These are phyloP conservation scores for Hortaea sp. DNA, from an alignment of 2,329 filamentous ascomycete genomes.

Conservation along the genomic window DNA sequence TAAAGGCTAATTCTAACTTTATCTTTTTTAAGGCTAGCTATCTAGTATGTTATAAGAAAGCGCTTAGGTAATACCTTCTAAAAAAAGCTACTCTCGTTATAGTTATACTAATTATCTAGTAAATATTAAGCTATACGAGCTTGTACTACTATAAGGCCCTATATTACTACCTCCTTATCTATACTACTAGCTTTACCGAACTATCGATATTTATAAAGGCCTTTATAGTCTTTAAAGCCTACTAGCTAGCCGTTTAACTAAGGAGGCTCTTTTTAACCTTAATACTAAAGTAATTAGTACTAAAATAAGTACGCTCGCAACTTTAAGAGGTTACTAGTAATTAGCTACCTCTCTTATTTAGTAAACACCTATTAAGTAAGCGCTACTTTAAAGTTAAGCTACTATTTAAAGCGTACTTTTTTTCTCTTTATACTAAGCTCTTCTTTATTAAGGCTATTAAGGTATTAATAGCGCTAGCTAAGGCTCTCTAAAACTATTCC, in stretches of 20 bases:
- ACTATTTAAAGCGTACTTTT: background rate
- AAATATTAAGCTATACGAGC: background rate
- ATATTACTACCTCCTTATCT: too few species aligned
- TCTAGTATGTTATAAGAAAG: background rate
- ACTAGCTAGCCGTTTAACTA: background rate
- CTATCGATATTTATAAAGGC: background rate
- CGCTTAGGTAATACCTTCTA: background rate
- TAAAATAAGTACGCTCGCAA: background rate
- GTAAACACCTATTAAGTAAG: background rate
- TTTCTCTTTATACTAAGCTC: too few species aligned
- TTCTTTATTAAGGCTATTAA: background rate
- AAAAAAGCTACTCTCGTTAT: background rate
- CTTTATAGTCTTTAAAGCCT: background rate
- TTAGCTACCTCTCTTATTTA: background rate
- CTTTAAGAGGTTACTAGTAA: background rate
- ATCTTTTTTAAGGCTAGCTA: background rate
- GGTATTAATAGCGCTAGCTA: background rate
- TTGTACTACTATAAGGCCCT: too few species aligned
- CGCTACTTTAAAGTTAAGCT: background rate
- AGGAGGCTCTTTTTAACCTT: background rate
- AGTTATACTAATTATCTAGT: background rate
- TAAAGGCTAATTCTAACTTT: background rate
- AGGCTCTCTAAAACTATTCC: background rate
- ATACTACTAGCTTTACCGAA: background rate
- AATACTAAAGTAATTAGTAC: background rate